phyloP scores from a whole-genome alignment of 805 yeast genomes.

The Saturnispora mendoncae region DNA sequence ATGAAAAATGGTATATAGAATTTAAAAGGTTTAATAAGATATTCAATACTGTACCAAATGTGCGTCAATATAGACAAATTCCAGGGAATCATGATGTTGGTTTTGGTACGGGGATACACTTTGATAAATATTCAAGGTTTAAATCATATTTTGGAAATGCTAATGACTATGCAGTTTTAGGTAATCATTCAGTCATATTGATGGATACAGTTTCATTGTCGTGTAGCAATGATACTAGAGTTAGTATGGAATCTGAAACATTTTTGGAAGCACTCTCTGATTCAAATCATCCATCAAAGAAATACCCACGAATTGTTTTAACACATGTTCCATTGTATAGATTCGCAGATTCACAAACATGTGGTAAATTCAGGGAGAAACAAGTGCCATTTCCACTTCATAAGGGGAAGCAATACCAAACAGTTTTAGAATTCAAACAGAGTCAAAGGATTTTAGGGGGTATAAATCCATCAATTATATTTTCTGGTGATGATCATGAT shows the following conservation, averaged over 20 bases:
- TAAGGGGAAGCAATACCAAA: constrained; percentile 81
- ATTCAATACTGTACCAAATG: constrained; percentile 33
- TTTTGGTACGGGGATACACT: constrained; percentile 64
- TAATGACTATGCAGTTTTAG: constrained; percentile 42
- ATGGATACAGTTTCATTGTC: constrained; percentile 81
- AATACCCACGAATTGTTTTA: constrained; percentile 57
- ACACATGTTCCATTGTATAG: constrained; percentile 87
- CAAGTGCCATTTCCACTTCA: constrained; percentile 53
- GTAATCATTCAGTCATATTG: constrained; percentile 66
- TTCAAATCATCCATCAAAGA: constrained; percentile 16
- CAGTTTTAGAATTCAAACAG: constrained; percentile 60
- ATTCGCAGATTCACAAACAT: constrained; percentile 47
- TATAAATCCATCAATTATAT: constrained; percentile 58
- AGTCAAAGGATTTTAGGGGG: constrained; percentile 49
- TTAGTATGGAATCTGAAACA: constrained; percentile 39
- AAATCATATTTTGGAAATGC: constrained; percentile 66
- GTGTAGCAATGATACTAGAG: constrained; percentile 38
- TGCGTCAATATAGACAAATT: constrained; percentile 34
- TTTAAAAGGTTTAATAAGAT: constrained; percentile 56
- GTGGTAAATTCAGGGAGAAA: constrained; percentile 77
- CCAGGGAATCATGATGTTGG: constrained; percentile 99
- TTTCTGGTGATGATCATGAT: constrained; percentile 97
- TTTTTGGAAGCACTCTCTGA: constrained; percentile 38
- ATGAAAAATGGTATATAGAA: constrained; percentile 56
- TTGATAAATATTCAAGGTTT: constrained; percentile 53